Conservation (phyloP, 306 rosid genomes). For the Prunus salicina region DNA sequence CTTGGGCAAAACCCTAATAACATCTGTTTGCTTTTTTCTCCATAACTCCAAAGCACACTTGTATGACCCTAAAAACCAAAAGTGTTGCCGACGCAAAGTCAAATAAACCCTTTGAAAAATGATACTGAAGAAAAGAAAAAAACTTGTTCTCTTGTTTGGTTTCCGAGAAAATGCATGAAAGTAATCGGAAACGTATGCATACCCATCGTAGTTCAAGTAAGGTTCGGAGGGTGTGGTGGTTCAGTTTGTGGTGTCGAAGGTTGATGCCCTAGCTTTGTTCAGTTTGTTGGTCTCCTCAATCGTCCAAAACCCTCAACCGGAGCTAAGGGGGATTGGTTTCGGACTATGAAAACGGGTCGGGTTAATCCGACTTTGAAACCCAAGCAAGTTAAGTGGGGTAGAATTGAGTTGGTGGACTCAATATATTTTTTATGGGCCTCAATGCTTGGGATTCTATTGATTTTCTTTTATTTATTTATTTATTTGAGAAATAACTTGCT, state of each 20-base stretch:
- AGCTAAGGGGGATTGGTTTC: neutral
- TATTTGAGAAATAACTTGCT: too few relatives aligned
- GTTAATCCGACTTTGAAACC: neutral
- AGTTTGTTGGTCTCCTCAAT: neutral
- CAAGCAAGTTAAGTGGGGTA: neutral
- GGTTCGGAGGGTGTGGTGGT: neutral
- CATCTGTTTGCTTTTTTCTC: slow-evolving; percentile 27
- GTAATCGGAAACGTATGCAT: neutral
- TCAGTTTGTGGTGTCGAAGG: neutral
- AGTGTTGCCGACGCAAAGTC: neutral
- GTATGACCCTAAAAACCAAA: slow-evolving; percentile 26
- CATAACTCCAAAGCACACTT: slow-evolving; percentile 29
- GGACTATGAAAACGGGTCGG: neutral
- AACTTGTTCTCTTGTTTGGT: neutral
- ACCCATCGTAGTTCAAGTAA: neutral
- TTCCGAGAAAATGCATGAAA: neutral
- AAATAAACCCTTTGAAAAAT: slow-evolving; percentile 7
- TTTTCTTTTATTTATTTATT: too few relatives aligned
- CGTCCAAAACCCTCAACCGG: slow-evolving; percentile 3
- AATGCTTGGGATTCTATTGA: neutral
- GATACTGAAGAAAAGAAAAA: neutral
- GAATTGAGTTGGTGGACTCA: neutral
- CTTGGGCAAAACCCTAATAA: slow-evolving; percentile 25
- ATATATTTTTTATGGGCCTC: neutral
- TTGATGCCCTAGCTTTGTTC: neutral